These are phyloP conservation scores for Gnaphalium uliginosum DNA, from an alignment of 129 eudicot species.

Conservation along the genomic window DNA sequence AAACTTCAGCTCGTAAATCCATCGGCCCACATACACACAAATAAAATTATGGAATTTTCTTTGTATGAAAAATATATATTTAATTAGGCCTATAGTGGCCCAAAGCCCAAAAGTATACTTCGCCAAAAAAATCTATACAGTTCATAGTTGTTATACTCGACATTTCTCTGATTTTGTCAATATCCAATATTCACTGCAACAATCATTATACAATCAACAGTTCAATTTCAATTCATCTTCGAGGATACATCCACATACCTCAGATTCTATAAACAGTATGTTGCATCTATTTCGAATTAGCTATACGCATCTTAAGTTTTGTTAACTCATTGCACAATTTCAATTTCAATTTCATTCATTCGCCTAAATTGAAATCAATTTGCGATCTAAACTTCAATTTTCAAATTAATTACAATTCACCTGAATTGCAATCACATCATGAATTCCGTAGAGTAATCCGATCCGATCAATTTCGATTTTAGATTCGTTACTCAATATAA, in stretches of 20 bases:
- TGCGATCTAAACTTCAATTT: slow-evolving; percentile 20
- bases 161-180: not conserved
- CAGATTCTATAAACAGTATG: slow-evolving; percentile 30
- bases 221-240: slow-evolving; percentile 13
- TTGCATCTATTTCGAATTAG: slow-evolving; percentile 8
- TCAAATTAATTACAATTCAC: not conserved
- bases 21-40: too few species aligned
- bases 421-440: not conserved
- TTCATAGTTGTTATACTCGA: not conserved
- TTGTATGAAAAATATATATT: too few species aligned
- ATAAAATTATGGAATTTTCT: too few species aligned
- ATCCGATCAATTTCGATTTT: slow-evolving; percentile 13
- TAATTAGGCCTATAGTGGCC: too few species aligned
- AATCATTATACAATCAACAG: slow-evolving; percentile 17
- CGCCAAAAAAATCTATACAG: not conserved
- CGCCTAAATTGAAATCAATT: not conserved
- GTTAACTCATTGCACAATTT: slow-evolving; percentile 10
- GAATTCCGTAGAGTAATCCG: slow-evolving; percentile 3
- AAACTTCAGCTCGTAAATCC: too few species aligned
- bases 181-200: slow-evolving; percentile 13
- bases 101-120: too few species aligned
- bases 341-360: slow-evolving; percentile 32
- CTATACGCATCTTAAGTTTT: slow-evolving; percentile 3
- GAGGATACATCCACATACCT: not conserved
- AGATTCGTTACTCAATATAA: not conserved